Evolutionary conservation across 225 moss, liverwort and hornwort genomes (phyloP).

Genomic region (Lunularia cruciata): DNA sequence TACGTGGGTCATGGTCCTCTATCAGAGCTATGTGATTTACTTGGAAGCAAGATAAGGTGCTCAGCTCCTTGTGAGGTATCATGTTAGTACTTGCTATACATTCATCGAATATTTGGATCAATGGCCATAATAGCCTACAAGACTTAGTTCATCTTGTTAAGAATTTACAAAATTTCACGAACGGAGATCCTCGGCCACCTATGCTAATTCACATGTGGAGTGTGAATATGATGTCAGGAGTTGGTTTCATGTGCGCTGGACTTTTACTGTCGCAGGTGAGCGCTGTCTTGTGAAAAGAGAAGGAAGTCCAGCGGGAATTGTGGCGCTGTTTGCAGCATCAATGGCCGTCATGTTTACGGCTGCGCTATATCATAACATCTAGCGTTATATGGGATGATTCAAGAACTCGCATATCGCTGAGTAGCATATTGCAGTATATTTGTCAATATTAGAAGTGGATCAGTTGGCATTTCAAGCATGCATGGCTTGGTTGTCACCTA

Average conservation of each 20-base stretch:
- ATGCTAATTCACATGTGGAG: too few species aligned
- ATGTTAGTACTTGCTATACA: too few species aligned
- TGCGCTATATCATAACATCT: conserved; percentile 64
- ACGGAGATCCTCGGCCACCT: too few species aligned
- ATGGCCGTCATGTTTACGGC: conserved; percentile 85
- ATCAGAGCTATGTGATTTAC: too few species aligned
- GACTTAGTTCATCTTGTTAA: too few species aligned
- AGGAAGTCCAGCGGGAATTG: conserved; percentile 74
- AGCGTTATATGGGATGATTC: background rate
- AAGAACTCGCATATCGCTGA: background rate
- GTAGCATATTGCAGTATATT: background rate
- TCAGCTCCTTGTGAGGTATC: too few species aligned
- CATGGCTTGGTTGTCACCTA: background rate
- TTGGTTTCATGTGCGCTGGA: background rate
- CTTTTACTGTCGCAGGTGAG: conserved; percentile 50
- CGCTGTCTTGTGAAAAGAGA: conserved; percentile 77
- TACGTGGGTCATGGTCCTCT: too few species aligned
- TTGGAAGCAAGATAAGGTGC: too few species aligned
- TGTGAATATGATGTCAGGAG: too few species aligned
- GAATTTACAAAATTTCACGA: too few species aligned
- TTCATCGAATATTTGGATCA: too few species aligned
- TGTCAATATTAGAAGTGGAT: conserved; percentile 18
- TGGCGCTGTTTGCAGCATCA: conserved; percentile 75
- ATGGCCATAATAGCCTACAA: too few species aligned
- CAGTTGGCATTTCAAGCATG: background rate